phyloP scores from a whole-genome alignment of 768 basidiomycete genomes.

The Boletus rufocinnamomeus region DNA sequence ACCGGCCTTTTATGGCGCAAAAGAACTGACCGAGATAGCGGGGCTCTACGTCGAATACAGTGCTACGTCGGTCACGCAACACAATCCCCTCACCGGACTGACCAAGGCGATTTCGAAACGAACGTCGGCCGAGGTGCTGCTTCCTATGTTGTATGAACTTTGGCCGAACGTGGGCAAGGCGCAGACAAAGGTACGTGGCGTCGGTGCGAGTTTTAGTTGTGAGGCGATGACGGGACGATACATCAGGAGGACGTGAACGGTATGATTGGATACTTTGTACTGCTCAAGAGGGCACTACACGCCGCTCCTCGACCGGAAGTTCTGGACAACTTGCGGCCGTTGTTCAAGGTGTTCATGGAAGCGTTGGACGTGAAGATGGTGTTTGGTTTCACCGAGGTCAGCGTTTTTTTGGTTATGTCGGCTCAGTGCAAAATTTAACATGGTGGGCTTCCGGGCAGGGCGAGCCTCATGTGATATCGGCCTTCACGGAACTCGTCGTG shows the following conservation, averaged over 20 bases:
- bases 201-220: not conserved
- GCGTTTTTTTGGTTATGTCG: not conserved
- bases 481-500: constrained; percentile 87
- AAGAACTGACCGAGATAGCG: constrained; percentile 58
- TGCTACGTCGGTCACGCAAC: constrained; percentile 8
- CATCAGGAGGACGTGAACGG: constrained; percentile 29
- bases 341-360: constrained; percentile 81
- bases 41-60: constrained; percentile 55
- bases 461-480: constrained; percentile 55
- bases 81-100: constrained; percentile 42
- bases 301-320: constrained; percentile 64
- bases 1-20: constrained; percentile 77
- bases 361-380: constrained; percentile 59
- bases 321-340: constrained; percentile 59
- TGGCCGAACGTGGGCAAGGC: constrained; percentile 48
- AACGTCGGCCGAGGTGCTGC: constrained; percentile 62
- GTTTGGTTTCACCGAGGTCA: constrained; percentile 34
- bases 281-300: constrained; percentile 66
- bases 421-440: not conserved
- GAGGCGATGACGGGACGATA: not conserved
- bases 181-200: constrained; percentile 39
- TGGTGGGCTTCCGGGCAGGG: constrained; percentile 39
- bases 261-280: constrained; percentile 56
- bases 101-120: constrained; percentile 71
- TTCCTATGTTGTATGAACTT: constrained; percentile 62